Evolutionary conservation across 2,329 filamentous ascomycete genomes (phyloP), one percentile per base, ranked within the genome.

Genomic region (Exophiala sp.): DNA sequence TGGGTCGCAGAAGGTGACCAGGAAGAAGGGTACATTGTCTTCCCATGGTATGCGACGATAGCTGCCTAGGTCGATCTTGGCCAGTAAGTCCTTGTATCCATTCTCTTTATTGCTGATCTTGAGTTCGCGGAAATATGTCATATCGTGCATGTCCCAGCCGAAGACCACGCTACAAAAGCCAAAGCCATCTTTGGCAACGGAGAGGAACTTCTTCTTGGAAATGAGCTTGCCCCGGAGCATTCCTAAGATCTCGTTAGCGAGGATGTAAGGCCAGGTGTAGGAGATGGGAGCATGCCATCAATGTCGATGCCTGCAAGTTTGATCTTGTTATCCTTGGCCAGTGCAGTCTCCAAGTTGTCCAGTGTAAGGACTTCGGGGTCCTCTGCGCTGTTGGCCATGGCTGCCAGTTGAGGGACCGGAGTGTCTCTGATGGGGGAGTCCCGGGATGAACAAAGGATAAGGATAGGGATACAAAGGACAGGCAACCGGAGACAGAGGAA

Each of bases 81-180:
- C 89, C 43, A 95, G 77, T 37, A 95, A 71, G 67, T 95, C 90
- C 58, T 84, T 80, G 69, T 95, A 95, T 37, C 89, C 89, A 66
- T 95, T 95, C 63, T 88, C 83, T 60, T 86, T 86, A 71, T 95
- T 95, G 70, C 87, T 93, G 67, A 95, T 85, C 63, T 80, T 79
- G 57, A 95, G 79, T 70, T 95, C 89, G 61, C 78, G 81, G 66
- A 87, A 83, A 68, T 95, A 96, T 9, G 88, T 94, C 72, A 82
- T 77, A 64, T 96, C 90, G 69, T 96, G 89, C 88, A 95, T 95
- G 69, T 96, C 89, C 90, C 90, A 95, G 66, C 90, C 89, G 63
- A 95, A 95, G 58, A 95, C 82, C 59, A 95, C 88, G 16, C 86
- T 93, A 74, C 90, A 95, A 75, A 95, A 95, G 46, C 89, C 90